A percentile compares a stretch with the other conserved stretches of the same genome.
phyloP scores from a whole-genome alignment of 768 basidiomycete genomes.

The Hygrocybe coccinea region DNA sequence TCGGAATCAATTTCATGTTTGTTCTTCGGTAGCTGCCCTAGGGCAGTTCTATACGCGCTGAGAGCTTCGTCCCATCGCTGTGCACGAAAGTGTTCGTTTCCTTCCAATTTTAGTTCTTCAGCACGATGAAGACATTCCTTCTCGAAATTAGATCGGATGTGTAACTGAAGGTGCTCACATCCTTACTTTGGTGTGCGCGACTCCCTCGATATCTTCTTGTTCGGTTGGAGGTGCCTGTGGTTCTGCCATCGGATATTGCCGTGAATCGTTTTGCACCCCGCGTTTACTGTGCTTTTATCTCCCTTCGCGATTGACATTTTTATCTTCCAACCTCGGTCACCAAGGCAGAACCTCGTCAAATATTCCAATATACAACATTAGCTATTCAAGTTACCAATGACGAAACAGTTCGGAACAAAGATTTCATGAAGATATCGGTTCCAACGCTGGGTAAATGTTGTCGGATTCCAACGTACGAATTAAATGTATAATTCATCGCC shows the following conservation, averaged over 20 bases:
- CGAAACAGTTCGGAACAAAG: too few species aligned
- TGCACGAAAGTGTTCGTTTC: conserved; percentile 68
- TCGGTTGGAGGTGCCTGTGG: conserved; percentile 7
- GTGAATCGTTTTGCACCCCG: too few species aligned
- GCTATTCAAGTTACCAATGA: too few species aligned
- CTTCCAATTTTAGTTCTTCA: conserved; percentile 63
- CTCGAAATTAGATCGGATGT: conserved; percentile 7
- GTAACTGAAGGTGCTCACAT: neutral
- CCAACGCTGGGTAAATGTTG: too few species aligned
- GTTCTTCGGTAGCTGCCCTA: conserved; percentile 60
- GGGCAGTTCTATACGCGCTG: conserved; percentile 59
- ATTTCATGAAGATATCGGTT: too few species aligned
- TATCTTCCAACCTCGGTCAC: too few species aligned
- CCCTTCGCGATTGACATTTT: too few species aligned
- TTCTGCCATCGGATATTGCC: conserved; percentile 12
- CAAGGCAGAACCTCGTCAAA: too few species aligned
- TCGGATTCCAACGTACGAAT: too few species aligned
- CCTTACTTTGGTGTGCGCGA: neutral
- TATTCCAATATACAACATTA: too few species aligned
- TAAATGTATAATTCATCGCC: too few species aligned
- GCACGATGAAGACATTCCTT: conserved; percentile 49
- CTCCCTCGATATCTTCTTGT: conserved; percentile 2
- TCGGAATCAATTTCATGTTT: conserved; percentile 5
- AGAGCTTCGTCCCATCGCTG: conserved; percentile 67
- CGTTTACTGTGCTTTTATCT: too few species aligned